Evolutionary conservation across 352 stramenopile species (phyloP), one percentile per base, ranked within the genome.

Genomic region (Phytopythium aichiense): DNA sequence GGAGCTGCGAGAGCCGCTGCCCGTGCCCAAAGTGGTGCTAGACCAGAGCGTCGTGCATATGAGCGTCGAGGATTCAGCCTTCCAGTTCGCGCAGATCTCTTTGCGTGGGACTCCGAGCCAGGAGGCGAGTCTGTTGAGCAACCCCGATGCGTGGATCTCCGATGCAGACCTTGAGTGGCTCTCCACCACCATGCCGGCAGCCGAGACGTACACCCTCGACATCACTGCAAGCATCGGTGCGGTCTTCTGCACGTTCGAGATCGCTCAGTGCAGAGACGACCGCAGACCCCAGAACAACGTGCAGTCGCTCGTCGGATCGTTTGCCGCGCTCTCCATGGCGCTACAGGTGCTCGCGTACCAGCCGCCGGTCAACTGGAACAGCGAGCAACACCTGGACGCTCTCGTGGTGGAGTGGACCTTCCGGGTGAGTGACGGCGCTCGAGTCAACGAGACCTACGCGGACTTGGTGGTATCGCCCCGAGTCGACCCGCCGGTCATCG

Each of bases 361-460:
- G 16, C 68, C 77, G 11, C 69, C 73, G 13, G 67, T 69, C 43
- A 88, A 88, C 61, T 91, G 79, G 77, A 82, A 88, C 61, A 67
- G 65, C 20, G 52, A 74, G 13, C 55, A 63, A 9, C 61, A 60
- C n/a, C 43, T 54, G 4, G 61, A 54, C 2, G 50, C 53, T 1
- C 62, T 76, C 20, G 58, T 81, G 4, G 71, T 85, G 0, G 64
- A 82, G 42, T 88, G 79, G 77, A 31, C 40, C n/a, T 89, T 89
- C 57, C 59, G 61, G 1, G 66, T 87, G 22, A 63, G 63, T 2
- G 59, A 70, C 13, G 64, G 60, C 35, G 50, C 60, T 38, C 46
- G 49, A 31, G 60, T 57, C 8, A 59, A 68, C 18, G 56, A 73
- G 46, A 82, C 75, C 2, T 74, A 68, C 20, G 74, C 59, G 3